phyloP scores from a whole-genome alignment of 2,329 filamentous ascomycete species.

The Harringtonia lauricola region DNA sequence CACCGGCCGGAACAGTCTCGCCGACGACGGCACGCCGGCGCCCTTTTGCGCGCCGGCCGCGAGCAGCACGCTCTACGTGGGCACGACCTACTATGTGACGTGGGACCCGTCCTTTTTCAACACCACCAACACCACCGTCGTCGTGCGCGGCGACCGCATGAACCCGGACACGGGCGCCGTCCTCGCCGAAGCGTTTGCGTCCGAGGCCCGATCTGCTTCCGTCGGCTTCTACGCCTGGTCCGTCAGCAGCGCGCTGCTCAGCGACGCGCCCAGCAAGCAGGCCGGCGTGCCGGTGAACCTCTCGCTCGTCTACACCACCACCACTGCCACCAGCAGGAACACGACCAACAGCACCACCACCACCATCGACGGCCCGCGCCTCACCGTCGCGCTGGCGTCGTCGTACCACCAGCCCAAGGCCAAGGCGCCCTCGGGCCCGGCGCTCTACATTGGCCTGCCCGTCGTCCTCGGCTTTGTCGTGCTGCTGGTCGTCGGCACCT shows the following conservation, averaged over 20 bases:
- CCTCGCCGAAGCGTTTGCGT: conserved; percentile 20
- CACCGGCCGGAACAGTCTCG: no score
- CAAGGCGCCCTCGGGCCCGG: conserved; percentile 24
- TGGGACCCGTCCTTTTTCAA: conserved; percentile 45
- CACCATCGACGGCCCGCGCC: conserved; percentile 25
- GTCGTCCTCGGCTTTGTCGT: conserved; percentile 34
- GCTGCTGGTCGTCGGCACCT: conserved; percentile 40
- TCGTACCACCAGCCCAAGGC: conserved; percentile 19
- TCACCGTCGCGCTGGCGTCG: conserved; percentile 27
- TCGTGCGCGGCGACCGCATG: conserved; percentile 26
- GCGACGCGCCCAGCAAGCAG: conserved; percentile 19
- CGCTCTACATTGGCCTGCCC: conserved; percentile 42
- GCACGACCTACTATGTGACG: conserved; percentile 43
- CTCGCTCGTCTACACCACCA: conserved; percentile 29
- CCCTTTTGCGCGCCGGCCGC: conserved; percentile 40
- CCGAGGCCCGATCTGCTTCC: conserved; percentile 23
- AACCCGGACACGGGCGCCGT: conserved; percentile 22
- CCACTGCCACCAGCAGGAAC: conserved; percentile 3
- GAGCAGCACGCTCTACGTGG: conserved; percentile 31
- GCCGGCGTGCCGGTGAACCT: conserved; percentile 35
- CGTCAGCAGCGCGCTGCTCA: conserved; percentile 26
- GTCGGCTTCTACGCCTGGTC: conserved; percentile 38
- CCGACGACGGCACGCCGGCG: conserved; percentile 31
- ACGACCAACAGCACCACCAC: conserved; percentile 10
- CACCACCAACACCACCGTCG: conserved; percentile 26